Base-by-base conservation (phyloP, 441 rosid species). In the Adansonia grandidieri region DNA sequence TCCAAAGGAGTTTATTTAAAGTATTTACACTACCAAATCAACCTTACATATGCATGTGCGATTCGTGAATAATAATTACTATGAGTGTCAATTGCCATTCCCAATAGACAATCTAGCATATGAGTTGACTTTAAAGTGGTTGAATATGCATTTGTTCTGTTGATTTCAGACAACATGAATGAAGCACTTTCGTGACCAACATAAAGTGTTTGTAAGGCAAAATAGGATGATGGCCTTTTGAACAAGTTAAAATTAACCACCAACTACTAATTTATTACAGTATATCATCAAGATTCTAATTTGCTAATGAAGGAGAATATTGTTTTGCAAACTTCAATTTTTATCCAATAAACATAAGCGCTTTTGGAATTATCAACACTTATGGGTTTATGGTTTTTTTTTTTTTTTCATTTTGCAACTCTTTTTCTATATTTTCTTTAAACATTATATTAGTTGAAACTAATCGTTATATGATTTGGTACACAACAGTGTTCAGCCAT, bases 401-500 rank as follows among this genome's bases (percentile, higher is more conserved):
- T 24, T 24, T 60, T 61, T 61, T 1, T 51, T 72, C 22, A 24
- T 42, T 19, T 79, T 14, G 47, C 48, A 19, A 42, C 9, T 17
- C 7, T 17, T 70, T 60, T 20, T 20, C 11, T 78, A 32, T 47
- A 9, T 50, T 24, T 71, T 44, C 54, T n/a, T 44, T 63, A 28
- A n/a, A 6, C 17, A 17, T 24, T 15, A 24, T 75, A 44, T 56
- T 68, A 28, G 32, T 70, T 9, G 11, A 44, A 74, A 24, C 9
- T 50, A 69, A 44, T 57, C 19, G 24, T 54, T 11, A 48, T 22
- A 42, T 14, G 48, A 22, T 87, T 69, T 87, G 68, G 67, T 77
- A 7, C 75, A 72, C 71, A 85, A 70, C 91, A 96, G 99, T 84
- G 84, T 91, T 56, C 99, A 96, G 75, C 91, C 92, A 76, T 82